Percentiles rank a stretch among this genome's conserved stretches.
Evolutionary conservation across 169 alveolate genomes (phyloP).

Genomic region (Fabrea salina): DNA sequence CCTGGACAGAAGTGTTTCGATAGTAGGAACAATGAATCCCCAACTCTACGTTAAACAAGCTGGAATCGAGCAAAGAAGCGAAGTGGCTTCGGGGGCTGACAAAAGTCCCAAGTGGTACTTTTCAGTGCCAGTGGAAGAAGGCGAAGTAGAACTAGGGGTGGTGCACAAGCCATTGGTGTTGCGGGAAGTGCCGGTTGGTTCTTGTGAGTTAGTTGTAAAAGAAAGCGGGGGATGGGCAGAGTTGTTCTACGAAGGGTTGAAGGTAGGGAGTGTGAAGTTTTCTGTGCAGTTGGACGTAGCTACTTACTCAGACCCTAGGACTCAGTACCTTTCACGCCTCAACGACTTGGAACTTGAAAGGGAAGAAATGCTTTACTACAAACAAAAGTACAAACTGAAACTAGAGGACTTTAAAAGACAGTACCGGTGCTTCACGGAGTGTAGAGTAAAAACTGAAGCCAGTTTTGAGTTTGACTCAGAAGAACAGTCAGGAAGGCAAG

Average conservation of each 20-base stretch:
- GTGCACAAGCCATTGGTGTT: constrained; percentile 17
- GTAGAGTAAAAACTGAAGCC: background rate
- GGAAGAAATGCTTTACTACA: background rate
- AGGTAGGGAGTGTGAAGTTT: background rate
- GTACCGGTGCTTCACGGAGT: background rate
- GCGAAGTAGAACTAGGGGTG: background rate
- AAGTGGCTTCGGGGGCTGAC: constrained; percentile 12
- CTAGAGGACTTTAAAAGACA: background rate
- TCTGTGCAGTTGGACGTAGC: background rate
- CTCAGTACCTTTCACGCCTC: background rate
- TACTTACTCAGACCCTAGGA: background rate
- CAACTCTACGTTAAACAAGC: background rate
- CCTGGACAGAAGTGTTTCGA: background rate
- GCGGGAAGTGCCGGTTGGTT: constrained; percentile 4
- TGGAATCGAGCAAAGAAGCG: background rate
- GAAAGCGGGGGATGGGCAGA: constrained; percentile 7
- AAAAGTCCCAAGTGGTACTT: constrained; percentile 1
- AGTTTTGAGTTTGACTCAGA: background rate
- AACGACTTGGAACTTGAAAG: background rate
- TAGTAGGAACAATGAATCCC: constrained; percentile 9
- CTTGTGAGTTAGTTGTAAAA: background rate
- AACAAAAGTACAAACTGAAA: constrained; percentile 1
- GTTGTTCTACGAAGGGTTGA: constrained; percentile 2
- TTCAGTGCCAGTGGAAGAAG: background rate
- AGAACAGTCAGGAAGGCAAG: no score